Evolutionary conservation across 805 yeast species (phyloP).

Genomic region (Sugiyamaella valdiviana): DNA sequence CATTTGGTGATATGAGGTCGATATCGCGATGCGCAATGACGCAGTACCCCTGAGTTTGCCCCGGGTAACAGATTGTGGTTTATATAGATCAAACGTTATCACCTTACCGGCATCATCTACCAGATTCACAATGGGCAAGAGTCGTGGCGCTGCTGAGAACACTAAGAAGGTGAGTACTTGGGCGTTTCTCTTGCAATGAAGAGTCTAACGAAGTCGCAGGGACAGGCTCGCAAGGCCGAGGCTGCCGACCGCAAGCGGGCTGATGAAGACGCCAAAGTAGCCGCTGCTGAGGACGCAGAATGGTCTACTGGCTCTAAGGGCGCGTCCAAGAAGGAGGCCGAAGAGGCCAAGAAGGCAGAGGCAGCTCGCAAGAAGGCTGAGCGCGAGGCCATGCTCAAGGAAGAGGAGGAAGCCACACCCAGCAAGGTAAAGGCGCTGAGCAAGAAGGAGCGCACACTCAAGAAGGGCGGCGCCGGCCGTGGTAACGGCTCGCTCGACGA

Average conservation of each 20-base stretch:
- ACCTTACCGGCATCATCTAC: neutral
- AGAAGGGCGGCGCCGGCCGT: constrained; percentile 61
- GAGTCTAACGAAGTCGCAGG: constrained; percentile 38
- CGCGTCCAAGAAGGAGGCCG: constrained; percentile 63
- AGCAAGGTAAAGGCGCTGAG: constrained; percentile 39
- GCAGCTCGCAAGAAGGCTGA: constrained; percentile 78
- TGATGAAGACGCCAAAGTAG: constrained; percentile 43
- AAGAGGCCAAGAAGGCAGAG: constrained; percentile 63
- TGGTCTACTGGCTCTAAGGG: constrained; percentile 73
- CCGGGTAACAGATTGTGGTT: neutral
- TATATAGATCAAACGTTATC: neutral
- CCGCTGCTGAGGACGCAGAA: constrained; percentile 50
- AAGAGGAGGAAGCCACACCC: constrained; percentile 60
- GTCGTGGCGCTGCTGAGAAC: constrained; percentile 41
- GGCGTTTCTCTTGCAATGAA: neutral
- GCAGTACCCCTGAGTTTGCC: neutral
- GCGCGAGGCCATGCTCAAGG: constrained; percentile 58
- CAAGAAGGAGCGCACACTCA: neutral
- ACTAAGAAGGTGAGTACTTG: constrained; percentile 37
- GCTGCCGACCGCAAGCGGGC: constrained; percentile 51
- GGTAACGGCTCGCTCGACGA: constrained; percentile 61
- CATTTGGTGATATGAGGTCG: constrained; percentile 13
- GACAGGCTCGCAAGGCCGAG: constrained; percentile 63
- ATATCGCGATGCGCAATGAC: no score
- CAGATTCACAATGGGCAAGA: constrained; percentile 39